A percentile compares a stretch with the other conserved stretches of the same genome.
These are phyloP conservation scores for Cyberlindnera misumaiensis DNA, from an alignment of 805 yeast species.

Conservation along the genomic window DNA sequence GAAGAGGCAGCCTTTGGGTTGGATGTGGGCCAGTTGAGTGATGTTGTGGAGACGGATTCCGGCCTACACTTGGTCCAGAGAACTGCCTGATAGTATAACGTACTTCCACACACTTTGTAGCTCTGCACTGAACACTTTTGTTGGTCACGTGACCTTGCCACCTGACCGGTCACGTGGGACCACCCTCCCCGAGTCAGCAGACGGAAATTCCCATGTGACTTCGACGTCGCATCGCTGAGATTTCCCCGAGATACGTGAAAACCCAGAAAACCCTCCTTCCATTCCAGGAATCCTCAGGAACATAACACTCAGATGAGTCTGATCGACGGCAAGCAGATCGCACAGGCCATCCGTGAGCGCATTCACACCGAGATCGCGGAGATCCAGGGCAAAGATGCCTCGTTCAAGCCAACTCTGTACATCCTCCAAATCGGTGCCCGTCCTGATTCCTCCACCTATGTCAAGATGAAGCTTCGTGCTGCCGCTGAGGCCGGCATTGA, in stretches of 20 bases:
- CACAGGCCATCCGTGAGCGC: conserved; percentile 42
- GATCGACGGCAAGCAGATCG: conserved; percentile 59
- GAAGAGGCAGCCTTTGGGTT: conserved; percentile 82
- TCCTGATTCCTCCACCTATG: conserved; percentile 89
- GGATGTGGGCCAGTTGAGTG: conserved; percentile 77
- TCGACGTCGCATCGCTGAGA: neutral
- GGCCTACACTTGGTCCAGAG: conserved; percentile 88
- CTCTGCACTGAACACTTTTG: too few species aligned
- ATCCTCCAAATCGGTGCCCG: conserved; percentile 87
- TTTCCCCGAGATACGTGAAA: neutral
- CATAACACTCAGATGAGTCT: conserved; percentile 11
- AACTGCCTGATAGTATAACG: conserved; percentile 41
- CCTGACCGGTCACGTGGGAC: neutral
- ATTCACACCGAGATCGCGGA: conserved; percentile 44
- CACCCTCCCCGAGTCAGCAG: conserved; percentile 1
- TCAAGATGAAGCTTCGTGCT: conserved; percentile 84
- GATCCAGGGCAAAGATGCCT: conserved; percentile 34
- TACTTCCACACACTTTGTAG: neutral
- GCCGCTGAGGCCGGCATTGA: conserved; percentile 75
- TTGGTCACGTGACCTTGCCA: too few species aligned
- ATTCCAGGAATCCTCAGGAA: neutral
- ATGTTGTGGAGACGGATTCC: conserved; percentile 79
- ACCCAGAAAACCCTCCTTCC: neutral
- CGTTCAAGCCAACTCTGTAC: conserved; percentile 69
- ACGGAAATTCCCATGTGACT: conserved; percentile 1